These are phyloP conservation scores for Sarcomyxa edulis DNA, from an alignment of 768 basidiomycete species.

Conservation along the genomic window DNA sequence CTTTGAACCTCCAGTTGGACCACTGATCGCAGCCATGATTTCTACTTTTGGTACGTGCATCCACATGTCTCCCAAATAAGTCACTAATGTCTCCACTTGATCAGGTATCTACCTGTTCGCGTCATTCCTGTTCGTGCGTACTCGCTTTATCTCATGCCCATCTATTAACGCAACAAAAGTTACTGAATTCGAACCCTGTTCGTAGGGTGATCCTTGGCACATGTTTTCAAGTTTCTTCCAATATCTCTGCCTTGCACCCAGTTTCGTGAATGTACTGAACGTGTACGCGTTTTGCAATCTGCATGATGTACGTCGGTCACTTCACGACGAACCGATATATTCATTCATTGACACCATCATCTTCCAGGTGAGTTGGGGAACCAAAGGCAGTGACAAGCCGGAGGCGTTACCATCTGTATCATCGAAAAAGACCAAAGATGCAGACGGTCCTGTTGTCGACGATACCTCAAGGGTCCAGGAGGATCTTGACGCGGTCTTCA, in stretches of 20 bases:
- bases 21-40: slow-evolving; percentile 81
- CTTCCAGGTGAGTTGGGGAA: slow-evolving; percentile 81
- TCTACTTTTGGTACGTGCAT: slow-evolving; percentile 88
- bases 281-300: slow-evolving; percentile 97
- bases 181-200: no score
- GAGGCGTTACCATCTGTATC: slow-evolving; percentile 87
- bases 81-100: background rate
- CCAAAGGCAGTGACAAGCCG: slow-evolving; percentile 90
- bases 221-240: slow-evolving; percentile 93
- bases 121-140: slow-evolving; percentile 77
- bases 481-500: slow-evolving; percentile 88
- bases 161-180: background rate
- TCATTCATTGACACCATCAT: slow-evolving; percentile 1
- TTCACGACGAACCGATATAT: slow-evolving; percentile 1
- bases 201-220: slow-evolving; percentile 92
- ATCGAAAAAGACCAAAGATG: slow-evolving; percentile 74
- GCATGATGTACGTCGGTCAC: slow-evolving; percentile 73
- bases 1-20: slow-evolving; percentile 71
- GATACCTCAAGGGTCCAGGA: slow-evolving; percentile 79
- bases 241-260: slow-evolving; percentile 83
- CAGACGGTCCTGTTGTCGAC: slow-evolving; percentile 76
- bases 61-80: no score
- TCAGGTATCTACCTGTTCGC: slow-evolving; percentile 74
- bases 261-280: slow-evolving; percentile 91
- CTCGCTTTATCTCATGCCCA: background rate